phyloP scores from a whole-genome alignment of 129 eudicot genomes.

The Sambucus nigra region DNA sequence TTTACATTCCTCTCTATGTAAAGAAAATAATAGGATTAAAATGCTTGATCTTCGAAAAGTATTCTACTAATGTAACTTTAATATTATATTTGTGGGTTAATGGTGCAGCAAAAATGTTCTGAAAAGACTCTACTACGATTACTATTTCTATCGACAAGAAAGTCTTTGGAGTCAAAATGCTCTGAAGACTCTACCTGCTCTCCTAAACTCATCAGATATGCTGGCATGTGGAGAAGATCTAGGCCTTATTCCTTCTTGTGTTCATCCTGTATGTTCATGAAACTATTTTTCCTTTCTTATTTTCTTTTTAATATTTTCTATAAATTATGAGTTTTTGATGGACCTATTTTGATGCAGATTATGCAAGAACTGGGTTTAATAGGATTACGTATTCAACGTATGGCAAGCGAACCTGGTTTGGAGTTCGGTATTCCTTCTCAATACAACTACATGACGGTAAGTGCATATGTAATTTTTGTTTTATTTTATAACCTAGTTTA shows the following conservation, averaged over 20 bases:
- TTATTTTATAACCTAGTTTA: too few species aligned
- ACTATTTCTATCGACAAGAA: conserved; percentile 96
- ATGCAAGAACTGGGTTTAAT: conserved; percentile 95
- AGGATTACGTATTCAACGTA: conserved; percentile 97
- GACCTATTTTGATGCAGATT: conserved; percentile 42
- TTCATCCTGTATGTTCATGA: conserved; percentile 74
- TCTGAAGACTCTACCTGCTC: conserved; percentile 88
- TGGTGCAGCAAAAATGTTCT: conserved; percentile 70
- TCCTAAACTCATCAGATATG: conserved; percentile 94
- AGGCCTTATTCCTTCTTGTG: conserved; percentile 95
- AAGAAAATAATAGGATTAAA: too few species aligned
- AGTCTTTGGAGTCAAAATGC: conserved; percentile 94
- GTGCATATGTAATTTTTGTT: conserved; percentile 16
- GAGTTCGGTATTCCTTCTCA: conserved; percentile 97
- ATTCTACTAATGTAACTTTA: too few species aligned
- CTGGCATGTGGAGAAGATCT: conserved; percentile 99
- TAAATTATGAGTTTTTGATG: background rate
- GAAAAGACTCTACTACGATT: conserved; percentile 81
- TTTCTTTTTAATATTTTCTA: background rate
- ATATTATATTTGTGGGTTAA: conserved; percentile 1
- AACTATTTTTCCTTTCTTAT: background rate
- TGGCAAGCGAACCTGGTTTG: conserved; percentile 84
- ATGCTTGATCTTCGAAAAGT: too few species aligned
- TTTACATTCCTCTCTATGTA: too few species aligned
- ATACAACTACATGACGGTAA: conserved; percentile 90